Evolutionary conservation across 164 flowering plant genomes (phyloP).

Genomic region (Vitis amurensis): DNA sequence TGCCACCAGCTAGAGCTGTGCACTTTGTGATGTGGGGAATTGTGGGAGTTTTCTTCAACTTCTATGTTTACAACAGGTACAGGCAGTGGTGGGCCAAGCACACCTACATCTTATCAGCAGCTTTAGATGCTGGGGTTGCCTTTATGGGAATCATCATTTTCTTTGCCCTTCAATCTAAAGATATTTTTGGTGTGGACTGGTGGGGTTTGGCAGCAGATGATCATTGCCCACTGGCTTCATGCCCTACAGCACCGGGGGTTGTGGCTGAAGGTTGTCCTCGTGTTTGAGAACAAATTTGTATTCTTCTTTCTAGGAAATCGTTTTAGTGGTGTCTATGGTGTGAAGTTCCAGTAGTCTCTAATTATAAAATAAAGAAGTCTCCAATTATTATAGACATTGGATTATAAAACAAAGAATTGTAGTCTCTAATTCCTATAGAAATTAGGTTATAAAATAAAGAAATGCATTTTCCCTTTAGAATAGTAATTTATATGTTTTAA

Average conservation of each 20-base stretch:
- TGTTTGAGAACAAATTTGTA: background rate
- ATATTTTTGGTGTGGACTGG: slow-evolving; percentile 50
- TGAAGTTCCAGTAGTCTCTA: too few relatives aligned
- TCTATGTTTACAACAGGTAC: slow-evolving; percentile 41
- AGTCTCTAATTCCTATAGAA: too few relatives aligned
- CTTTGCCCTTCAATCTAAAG: slow-evolving; percentile 40
- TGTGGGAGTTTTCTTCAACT: slow-evolving; percentile 60
- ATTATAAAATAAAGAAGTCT: too few relatives aligned
- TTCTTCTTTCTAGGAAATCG: too few relatives aligned
- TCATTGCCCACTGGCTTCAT: slow-evolving; percentile 60
- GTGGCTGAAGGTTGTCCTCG: slow-evolving; percentile 56
- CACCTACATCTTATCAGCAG: slow-evolving; percentile 66
- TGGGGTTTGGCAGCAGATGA: slow-evolving; percentile 56
- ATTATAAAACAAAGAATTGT: too few relatives aligned
- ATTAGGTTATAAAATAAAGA: too few relatives aligned
- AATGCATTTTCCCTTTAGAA: too few relatives aligned
- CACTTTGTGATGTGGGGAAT: slow-evolving; percentile 51
- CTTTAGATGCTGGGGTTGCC: slow-evolving; percentile 70
- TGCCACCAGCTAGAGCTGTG: slow-evolving; percentile 62
- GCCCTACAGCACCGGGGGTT: slow-evolving; percentile 73
- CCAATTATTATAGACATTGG: too few relatives aligned
- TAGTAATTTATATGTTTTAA: too few relatives aligned
- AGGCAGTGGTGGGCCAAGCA: slow-evolving; percentile 83
- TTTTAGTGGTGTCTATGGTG: too few relatives aligned
- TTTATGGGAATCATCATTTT: slow-evolving; percentile 45